These are phyloP conservation scores for Cichorium intybus DNA, from an alignment of 140 eudicot species.

Conservation along the genomic window DNA sequence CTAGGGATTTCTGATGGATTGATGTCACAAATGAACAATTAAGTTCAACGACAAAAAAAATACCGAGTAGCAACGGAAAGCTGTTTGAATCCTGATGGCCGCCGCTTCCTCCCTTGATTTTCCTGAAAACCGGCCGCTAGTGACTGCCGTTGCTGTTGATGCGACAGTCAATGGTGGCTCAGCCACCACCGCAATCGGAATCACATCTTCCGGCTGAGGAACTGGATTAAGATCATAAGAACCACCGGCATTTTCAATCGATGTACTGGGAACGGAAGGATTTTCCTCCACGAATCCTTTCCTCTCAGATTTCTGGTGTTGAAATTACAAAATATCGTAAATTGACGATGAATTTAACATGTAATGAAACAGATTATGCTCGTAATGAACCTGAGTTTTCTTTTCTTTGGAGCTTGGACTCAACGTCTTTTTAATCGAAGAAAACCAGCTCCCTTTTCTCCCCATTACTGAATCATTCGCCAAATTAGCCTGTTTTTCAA, in stretches of 20 bases:
- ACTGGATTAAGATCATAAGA: constrained; percentile 33
- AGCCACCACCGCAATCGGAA: constrained; percentile 30
- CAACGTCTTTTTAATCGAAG: constrained; percentile 50
- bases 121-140: constrained; percentile 24
- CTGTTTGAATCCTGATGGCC: constrained; percentile 53
- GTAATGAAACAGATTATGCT: neutral
- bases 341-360: neutral
- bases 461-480: constrained; percentile 47
- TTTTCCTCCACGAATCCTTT: constrained; percentile 31
- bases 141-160: constrained; percentile 28
- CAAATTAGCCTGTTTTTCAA: constrained; percentile 13
- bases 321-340: neutral
- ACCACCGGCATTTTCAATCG: constrained; percentile 34
- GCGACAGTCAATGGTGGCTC: constrained; percentile 38
- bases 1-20: neutral
- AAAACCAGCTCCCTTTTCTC: constrained; percentile 55
- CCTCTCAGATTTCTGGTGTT: constrained; percentile 35
- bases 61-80: constrained; percentile 63
- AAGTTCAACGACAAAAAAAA: neutral
- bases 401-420: constrained; percentile 43
- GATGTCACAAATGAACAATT: neutral
- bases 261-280: constrained; percentile 11
- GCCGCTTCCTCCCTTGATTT: constrained; percentile 49
- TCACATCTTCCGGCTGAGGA: constrained; percentile 42
- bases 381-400: constrained; percentile 42